Percentiles rank a stretch among this genome's conserved stretches.
These are phyloP conservation scores for Citrus cavaleriei DNA, from an alignment of 345 rosid species.

Conservation along the genomic window DNA sequence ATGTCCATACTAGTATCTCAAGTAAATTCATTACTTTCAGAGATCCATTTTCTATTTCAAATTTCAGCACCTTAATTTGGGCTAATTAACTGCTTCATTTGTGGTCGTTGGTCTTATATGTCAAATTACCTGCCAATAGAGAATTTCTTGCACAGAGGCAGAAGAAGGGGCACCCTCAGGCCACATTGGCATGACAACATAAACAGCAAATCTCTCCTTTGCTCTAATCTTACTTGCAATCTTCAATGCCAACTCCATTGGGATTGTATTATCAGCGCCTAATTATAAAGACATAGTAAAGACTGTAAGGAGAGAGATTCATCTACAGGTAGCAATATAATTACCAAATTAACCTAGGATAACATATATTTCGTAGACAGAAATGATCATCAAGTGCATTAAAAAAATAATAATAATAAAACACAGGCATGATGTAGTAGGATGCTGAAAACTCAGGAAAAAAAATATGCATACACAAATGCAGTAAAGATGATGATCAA, in stretches of 20 bases:
- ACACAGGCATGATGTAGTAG: background rate
- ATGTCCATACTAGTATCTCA: background rate
- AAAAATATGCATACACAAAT: background rate
- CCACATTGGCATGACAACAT: slow-evolving; percentile 85
- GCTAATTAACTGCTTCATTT: background rate
- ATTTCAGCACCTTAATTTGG: background rate
- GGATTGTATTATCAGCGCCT: slow-evolving; percentile 90
- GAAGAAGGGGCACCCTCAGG: slow-evolving; percentile 83
- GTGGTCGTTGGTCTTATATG: background rate
- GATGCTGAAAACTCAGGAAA: background rate
- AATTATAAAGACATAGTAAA: slow-evolving; percentile 6
- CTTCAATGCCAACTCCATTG: slow-evolving; percentile 86
- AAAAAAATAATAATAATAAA: too few relatives aligned
- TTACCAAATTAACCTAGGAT: background rate
- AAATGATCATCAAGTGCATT: background rate
- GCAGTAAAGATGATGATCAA: slow-evolving; percentile 15
- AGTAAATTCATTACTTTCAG: background rate
- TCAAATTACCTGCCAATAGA: slow-evolving; percentile 79
- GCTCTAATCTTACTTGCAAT: slow-evolving; percentile 71
- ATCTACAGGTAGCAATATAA: background rate
- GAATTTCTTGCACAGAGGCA: slow-evolving; percentile 70
- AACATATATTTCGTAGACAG: background rate
- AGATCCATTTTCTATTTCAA: background rate
- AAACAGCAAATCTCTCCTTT: slow-evolving; percentile 72
- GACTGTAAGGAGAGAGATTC: background rate